A percentile compares a stretch with the other conserved stretches of the same genome.
Evolutionary conservation across 352 stramenopile genomes (phyloP).

Genomic region (Globisporangium abappressorium): DNA sequence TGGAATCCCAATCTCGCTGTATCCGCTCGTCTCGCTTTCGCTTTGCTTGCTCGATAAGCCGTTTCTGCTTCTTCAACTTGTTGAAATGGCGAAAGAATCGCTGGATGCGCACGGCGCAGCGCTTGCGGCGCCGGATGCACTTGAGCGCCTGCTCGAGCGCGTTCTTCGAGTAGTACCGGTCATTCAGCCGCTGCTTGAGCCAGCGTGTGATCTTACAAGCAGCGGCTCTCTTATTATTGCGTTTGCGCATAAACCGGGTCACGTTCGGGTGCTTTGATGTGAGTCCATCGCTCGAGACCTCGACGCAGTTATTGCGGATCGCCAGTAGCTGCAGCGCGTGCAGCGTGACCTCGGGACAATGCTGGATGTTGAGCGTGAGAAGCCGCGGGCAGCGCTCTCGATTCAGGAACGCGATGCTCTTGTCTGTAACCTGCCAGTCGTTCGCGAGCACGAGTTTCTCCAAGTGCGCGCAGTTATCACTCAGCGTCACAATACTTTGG

Average conservation of each 20-base stretch:
- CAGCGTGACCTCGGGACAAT: slow-evolving; percentile 64
- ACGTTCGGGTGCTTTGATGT: slow-evolving; percentile 49
- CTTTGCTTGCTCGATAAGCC: slow-evolving; percentile 24
- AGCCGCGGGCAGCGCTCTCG: slow-evolving; percentile 29
- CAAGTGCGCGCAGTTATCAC: slow-evolving; percentile 30
- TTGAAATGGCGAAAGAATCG: slow-evolving; percentile 39
- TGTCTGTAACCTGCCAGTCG: slow-evolving; percentile 73
- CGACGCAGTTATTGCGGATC: slow-evolving; percentile 32
- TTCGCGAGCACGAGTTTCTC: slow-evolving; percentile 61
- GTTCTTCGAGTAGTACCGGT: slow-evolving; percentile 32
- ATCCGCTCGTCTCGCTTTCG: slow-evolving; percentile 25
- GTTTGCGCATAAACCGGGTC: slow-evolving; percentile 37
- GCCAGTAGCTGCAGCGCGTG: slow-evolving; percentile 34
- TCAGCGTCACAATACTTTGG: slow-evolving; percentile 31
- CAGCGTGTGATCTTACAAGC: slow-evolving; percentile 45
- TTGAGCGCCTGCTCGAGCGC: slow-evolving; percentile 43
- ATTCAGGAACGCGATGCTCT: slow-evolving; percentile 25
- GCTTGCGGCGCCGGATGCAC: slow-evolving; percentile 41
- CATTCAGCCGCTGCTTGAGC: slow-evolving; percentile 30
- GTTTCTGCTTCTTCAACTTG: slow-evolving; percentile 20
- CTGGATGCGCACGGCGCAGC: slow-evolving; percentile 47
- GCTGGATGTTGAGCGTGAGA: slow-evolving; percentile 44
- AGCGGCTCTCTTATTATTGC: slow-evolving; percentile 27
- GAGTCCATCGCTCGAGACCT: slow-evolving; percentile 39
- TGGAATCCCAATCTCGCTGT: slow-evolving; percentile 25